Evolutionary conservation across 306 rosid species (phyloP), one percentile per base, ranked within the genome.

Genomic region (Vigna reflexopilosa): DNA sequence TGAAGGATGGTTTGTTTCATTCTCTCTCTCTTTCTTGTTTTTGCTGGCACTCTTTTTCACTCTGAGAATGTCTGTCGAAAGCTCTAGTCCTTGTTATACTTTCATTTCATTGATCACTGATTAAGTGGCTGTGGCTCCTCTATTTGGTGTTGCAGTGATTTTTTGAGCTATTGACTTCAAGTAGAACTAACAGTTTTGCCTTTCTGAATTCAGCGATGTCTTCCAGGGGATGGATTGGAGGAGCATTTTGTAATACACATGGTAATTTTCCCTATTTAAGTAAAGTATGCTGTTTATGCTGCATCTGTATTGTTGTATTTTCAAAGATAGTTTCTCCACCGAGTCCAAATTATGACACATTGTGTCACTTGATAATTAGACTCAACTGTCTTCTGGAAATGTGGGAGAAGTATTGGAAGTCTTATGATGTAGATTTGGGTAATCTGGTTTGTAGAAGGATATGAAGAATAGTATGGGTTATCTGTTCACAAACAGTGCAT

Each of bases 231-330:
- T n/a, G 82, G 89, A 62, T 86, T 95, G 90, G 96, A 95, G 52
- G 98, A 95, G 79, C 94, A 92, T 77, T 86, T 95, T 79, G 93
- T 91, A 68, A 89, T 95, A 77, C 91, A 95, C 84, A 87, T 78
- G 93, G 98, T 94, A 88, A 81, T 79, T 50, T 71, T 19, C 36
- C 7, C 52, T 56, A 19, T 17, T 38, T 70, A 63, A n/a, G 7
- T 79, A 62, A 49, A 66, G 52, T 71, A 64, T 36, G 58, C 54
- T 69, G 12, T 49, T 72, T 75, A 40, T 48, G 38, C 30, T 70
- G 64, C 49, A 30, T 59, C 51, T 6, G 22, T 80, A 20, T 30
- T 77, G 10, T 77, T 15, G 49, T 82, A 26, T 76, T 56, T 83
- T 64, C 38, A 28, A 71, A 44, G 48, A 67, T 48, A 22, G 62